Conservation (phyloP, 2,329 filamentous ascomycete genomes). For the Fusarium brevicatenulatum region DNA sequence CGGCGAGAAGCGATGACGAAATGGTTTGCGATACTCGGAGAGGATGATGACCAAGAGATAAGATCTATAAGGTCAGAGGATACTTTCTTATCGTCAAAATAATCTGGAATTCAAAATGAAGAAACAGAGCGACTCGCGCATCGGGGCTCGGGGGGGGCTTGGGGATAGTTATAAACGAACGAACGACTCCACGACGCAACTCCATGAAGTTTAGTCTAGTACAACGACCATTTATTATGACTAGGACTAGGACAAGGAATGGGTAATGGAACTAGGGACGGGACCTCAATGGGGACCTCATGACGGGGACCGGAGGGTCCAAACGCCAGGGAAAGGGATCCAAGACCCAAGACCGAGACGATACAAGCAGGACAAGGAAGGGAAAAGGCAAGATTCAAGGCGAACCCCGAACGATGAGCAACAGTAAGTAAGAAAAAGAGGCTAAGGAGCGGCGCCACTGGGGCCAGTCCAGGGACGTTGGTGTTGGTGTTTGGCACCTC, state of each 20-base stretch:
- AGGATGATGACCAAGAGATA: constrained; percentile 17
- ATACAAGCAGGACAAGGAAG: neutral
- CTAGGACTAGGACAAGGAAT: neutral
- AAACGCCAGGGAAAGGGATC: constrained; percentile 22
- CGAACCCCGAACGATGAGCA: constrained; percentile 36
- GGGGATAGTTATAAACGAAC: constrained; percentile 37
- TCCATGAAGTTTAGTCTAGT: constrained; percentile 23
- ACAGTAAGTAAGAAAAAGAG: constrained; percentile 10
- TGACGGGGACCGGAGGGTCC: constrained; percentile 38
- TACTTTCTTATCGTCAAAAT: constrained; percentile 14
- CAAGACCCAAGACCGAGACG: constrained; percentile 10
- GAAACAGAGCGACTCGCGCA: constrained; percentile 25
- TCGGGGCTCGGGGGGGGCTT: constrained; percentile 32
- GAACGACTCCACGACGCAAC: constrained; percentile 34
- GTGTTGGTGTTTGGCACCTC: constrained; percentile 33
- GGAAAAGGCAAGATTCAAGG: constrained; percentile 17
- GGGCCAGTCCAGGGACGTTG: constrained; percentile 27
- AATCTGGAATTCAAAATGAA: constrained; percentile 21
- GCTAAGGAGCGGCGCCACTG: constrained; percentile 34
- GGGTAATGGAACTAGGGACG: constrained; percentile 14
- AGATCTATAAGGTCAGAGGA: constrained; percentile 6
- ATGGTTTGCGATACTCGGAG: constrained; percentile 21
- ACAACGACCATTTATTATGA: neutral
- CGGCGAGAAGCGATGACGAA: constrained; percentile 35
- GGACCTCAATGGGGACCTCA: constrained; percentile 37